Evolutionary conservation across 1,284 basidiomycete species (phyloP), one percentile per base, ranked within the genome.

Genomic region (Naganishia albida): DNA sequence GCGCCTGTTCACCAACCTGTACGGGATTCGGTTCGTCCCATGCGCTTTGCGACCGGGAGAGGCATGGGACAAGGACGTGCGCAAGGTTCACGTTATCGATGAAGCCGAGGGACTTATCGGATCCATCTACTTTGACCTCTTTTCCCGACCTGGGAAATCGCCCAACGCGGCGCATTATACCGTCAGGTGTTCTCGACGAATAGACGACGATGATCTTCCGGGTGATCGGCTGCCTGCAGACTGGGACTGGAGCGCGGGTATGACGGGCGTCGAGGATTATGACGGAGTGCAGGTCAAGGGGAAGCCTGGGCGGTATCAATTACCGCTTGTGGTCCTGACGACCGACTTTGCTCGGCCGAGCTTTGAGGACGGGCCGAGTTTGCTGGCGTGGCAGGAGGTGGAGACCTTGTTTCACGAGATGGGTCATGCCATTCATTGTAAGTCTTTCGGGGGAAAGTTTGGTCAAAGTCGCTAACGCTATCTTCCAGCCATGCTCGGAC

Each of bases 401-500:
- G 84, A 91, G 76, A 99, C 95, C 1, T 81, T 99, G 23, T 97
- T 96, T 80, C 95, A 99, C 74, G 95, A 99, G 80, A 98, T 99
- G 94, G 95, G 95, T 0, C 95, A 99, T 78, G 95, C 96, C 1
- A 93, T 99, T 85, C 95, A 99, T 76, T 99, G 94, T 94, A 73
- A 84, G 92, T 83, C 6, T 8, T 23, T 0, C 12, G 34, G 23
- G 39, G 39, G 39, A 42, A 30, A 15, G 10, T 26, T 39, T 39
- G 48, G 39, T 25, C 39, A 10, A n/a, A 46, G 3, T 30, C 26
- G 64, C 28, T 55, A n/a, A 51, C 26, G 26, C 46, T 63, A 44
- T n/a, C 51, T 28, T 53, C 50, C 48, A 96, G 93, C 95, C 1
- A 99, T 99, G 96, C 89, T 99, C 67, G 96, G 95, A 23, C 85